Conservation (phyloP, 306 rosid species). For the Albizia julibrissin region DNA sequence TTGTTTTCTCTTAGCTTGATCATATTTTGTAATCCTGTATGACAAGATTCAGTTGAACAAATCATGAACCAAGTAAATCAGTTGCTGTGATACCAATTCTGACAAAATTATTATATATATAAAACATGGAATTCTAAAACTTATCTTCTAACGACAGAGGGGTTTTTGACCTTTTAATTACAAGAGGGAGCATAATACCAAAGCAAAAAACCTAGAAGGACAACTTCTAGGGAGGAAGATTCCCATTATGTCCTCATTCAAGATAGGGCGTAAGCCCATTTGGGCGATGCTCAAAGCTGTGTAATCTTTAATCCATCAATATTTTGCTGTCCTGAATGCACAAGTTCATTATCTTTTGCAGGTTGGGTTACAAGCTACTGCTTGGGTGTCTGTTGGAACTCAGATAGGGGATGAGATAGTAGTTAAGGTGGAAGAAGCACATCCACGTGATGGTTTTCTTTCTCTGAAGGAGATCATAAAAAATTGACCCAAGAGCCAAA, state of each 20-base stretch:
- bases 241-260: no score
- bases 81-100: background rate
- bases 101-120: background rate
- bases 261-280: no score
- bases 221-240: no score
- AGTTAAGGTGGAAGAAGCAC: conserved; percentile 81
- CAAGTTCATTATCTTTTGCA: conserved; percentile 44
- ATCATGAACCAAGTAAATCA: background rate
- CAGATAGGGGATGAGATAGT: conserved; percentile 80
- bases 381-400: conserved; percentile 71
- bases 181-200: no score
- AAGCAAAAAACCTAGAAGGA: no score
- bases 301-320: background rate
- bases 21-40: background rate
- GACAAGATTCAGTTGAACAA: background rate
- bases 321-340: conserved; percentile 5
- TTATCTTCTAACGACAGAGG: conserved; percentile 7
- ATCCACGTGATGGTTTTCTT: conserved; percentile 85
- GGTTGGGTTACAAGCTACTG: conserved; percentile 88
- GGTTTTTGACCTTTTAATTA: background rate
- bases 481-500: conserved; percentile 31
- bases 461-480: conserved; percentile 66
- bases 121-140: background rate
- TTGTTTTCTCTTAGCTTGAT: background rate
- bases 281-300: background rate